phyloP scores from a whole-genome alignment of 73 alveolate species.

The Tetrahymena elliotti region DNA sequence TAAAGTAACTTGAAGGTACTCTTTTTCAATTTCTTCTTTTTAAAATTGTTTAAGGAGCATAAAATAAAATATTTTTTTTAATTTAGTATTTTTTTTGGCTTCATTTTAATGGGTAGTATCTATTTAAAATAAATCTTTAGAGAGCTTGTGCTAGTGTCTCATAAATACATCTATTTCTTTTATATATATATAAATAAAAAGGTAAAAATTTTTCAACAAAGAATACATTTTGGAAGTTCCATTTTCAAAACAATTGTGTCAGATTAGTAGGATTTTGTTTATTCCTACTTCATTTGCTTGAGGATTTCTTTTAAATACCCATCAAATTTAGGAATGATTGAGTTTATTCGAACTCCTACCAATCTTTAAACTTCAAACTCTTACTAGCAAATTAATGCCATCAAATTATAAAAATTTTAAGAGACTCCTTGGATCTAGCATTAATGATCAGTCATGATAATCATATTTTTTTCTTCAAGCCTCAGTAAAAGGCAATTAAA shows the following conservation, averaged over 20 bases:
- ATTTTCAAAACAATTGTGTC: not conserved
- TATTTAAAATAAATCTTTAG: not conserved
- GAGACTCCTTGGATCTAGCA: not conserved
- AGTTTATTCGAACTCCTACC: not conserved
- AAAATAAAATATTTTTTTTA: not conserved
- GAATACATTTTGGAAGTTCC: not conserved
- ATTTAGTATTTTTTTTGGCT: not conserved
- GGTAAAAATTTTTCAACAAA: not conserved
- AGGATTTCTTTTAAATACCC: not conserved
- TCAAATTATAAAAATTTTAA: not conserved
- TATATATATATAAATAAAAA: not conserved
- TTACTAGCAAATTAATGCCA: not conserved
- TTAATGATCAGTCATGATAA: not conserved
- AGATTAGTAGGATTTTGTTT: not conserved
- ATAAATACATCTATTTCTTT: not conserved
- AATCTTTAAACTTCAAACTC: not conserved
- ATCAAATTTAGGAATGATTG: not conserved
- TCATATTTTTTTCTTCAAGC: not conserved
- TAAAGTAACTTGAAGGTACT: not conserved
- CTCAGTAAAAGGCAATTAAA: not conserved
- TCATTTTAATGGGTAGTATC: not conserved
- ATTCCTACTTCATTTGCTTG: not conserved
- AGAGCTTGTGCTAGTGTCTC: not conserved
- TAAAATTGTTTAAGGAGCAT: not conserved
- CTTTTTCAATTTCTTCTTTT: not conserved